A percentile compares a stretch with the other conserved stretches of the same genome.
Evolutionary conservation across 2,329 filamentous ascomycete genomes (phyloP).

Genomic region (Bipolaris cookei): DNA sequence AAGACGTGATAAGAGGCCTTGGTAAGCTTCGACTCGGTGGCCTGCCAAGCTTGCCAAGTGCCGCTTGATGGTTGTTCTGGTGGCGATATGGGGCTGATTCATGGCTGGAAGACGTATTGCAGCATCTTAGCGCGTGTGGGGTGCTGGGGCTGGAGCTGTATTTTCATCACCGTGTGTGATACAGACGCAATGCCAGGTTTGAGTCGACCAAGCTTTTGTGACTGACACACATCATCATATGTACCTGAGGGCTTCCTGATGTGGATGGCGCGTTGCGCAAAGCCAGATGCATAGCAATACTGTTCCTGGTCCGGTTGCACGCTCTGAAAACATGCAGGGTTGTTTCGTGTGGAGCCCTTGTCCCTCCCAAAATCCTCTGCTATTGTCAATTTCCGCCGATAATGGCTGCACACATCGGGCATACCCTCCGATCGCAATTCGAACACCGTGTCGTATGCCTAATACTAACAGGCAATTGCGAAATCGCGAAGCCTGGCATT

Average conservation of each 20-base stretch:
- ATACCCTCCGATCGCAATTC: neutral
- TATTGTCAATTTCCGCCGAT: neutral
- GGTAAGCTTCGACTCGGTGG: constrained; percentile 24
- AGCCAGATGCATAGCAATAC: neutral
- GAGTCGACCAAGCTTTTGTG: neutral
- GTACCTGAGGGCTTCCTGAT: neutral
- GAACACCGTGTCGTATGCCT: neutral
- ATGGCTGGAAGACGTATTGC: constrained; percentile 9
- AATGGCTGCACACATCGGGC: neutral
- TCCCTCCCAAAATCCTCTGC: neutral
- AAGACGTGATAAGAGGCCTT: constrained; percentile 39
- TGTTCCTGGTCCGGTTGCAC: neutral
- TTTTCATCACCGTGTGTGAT: neutral
- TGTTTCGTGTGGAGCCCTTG: neutral
- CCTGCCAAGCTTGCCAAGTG: constrained; percentile 20
- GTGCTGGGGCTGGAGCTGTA: neutral
- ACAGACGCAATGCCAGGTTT: neutral
- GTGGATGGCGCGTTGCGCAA: neutral
- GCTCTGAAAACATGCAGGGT: neutral
- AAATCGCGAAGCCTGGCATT: neutral
- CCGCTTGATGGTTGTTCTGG: constrained; percentile 17
- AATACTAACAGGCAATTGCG: neutral
- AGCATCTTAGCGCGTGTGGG: neutral
- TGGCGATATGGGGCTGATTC: constrained; percentile 13
- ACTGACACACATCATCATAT: neutral